These are phyloP conservation scores for Cystofilobasidium bisporidii DNA, from an alignment of 768 basidiomycete genomes.

Conservation along the genomic window DNA sequence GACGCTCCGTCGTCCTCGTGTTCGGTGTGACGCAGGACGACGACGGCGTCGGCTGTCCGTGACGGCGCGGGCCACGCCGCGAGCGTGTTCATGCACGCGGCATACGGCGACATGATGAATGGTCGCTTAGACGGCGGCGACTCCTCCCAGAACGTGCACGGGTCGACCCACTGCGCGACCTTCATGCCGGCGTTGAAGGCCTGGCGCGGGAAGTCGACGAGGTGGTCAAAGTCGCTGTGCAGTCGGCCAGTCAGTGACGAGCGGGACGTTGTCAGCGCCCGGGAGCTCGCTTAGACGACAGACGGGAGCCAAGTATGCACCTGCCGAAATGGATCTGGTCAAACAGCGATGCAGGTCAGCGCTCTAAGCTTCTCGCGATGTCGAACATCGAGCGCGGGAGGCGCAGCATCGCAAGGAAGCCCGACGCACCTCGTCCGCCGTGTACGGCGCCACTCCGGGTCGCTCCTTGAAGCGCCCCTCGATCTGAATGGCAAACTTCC, in stretches of 20 bases:
- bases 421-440: conserved; percentile 30
- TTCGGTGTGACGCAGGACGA: conserved; percentile 23
- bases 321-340: conserved; percentile 18
- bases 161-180: conserved; percentile 28
- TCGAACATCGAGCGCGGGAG: too few relatives aligned
- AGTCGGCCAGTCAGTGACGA: too few relatives aligned
- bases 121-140: conserved; percentile 29
- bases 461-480: conserved; percentile 32
- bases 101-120: conserved; percentile 32
- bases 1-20: conserved; percentile 10
- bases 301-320: too few relatives aligned
- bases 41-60: conserved; percentile 19
- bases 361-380: too few relatives aligned
- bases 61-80: conserved; percentile 26
- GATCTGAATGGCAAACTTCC: conserved; percentile 33
- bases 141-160: conserved; percentile 29
- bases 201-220: conserved; percentile 30
- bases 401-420: background rate
- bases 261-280: too few relatives aligned
- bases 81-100: conserved; percentile 31
- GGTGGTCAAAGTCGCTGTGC: conserved; percentile 33
- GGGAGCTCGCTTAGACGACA: too few relatives aligned
- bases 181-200: conserved; percentile 33
- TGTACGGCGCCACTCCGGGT: conserved; percentile 28
- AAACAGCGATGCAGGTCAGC: too few relatives aligned